Percentiles rank a stretch among this genome's conserved stretches.
These are phyloP conservation scores for Beta corolliflora DNA, from an alignment of 179 eudicot genomes.

Conservation along the genomic window DNA sequence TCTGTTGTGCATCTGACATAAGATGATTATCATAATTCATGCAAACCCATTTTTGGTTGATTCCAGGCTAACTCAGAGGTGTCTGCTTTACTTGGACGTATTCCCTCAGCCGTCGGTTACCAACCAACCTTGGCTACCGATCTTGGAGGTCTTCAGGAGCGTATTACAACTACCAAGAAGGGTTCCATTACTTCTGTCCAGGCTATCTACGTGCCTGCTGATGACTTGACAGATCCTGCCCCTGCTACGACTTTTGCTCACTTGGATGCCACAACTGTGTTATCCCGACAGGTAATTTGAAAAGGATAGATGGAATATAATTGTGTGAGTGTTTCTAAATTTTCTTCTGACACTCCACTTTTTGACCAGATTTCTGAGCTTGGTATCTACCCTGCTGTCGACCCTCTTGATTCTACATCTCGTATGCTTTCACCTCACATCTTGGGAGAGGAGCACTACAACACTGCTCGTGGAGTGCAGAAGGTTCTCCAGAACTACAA, in stretches of 20 bases:
- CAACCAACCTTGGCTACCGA: constrained; percentile 98
- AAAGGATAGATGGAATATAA: neutral
- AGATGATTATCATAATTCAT: neutral
- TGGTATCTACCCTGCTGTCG: constrained; percentile 99
- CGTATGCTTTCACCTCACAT: constrained; percentile 99
- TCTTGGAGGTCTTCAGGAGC: constrained; percentile 99
- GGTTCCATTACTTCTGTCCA: constrained; percentile 98
- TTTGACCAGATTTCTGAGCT: constrained; percentile 82
- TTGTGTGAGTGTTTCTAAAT: too few species aligned
- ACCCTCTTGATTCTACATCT: constrained; percentile 96
- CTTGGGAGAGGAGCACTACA: constrained; percentile 94
- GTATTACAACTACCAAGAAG: constrained; percentile 96
- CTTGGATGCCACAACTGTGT: constrained; percentile 99
- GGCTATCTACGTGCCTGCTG: constrained; percentile 99
- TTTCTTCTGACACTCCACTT: neutral
- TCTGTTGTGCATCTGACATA: neutral
- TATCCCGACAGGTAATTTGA: constrained; percentile 77
- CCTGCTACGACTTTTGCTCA: constrained; percentile 99
- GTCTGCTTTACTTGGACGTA: constrained; percentile 99
- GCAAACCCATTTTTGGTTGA: neutral
- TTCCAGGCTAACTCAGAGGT: constrained; percentile 96
- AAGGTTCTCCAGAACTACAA: constrained; percentile 98
- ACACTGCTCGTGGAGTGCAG: constrained; percentile 97
- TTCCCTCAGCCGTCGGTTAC: constrained; percentile 98
- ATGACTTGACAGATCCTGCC: constrained; percentile 99